Evolutionary conservation across 495 filamentous ascomycete species (phyloP), one percentile per base, ranked within the genome.

Genomic region (Lasiosphaeria ovina): DNA sequence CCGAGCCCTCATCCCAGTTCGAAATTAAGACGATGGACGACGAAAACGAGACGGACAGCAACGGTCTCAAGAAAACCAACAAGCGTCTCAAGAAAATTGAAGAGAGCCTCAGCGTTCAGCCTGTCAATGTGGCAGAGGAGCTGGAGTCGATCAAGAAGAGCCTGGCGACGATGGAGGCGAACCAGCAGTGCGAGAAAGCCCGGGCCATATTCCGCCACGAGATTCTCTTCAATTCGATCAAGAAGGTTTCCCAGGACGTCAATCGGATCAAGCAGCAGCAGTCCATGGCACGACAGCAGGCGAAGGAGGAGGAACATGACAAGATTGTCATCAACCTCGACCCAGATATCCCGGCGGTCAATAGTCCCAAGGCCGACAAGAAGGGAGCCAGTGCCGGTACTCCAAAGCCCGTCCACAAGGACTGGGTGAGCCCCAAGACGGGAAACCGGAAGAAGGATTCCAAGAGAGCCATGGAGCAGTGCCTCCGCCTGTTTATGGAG

Each of bases 381-480:
- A 51, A 51, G 24, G 24, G 24, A 24, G 24, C 24, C 24, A 24
- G 24, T 24, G 24, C 24, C 24, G 24, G 24, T 2, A 24, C 24
- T 24, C 24, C 24, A 24, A 24, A 24, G 24, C 24, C 24, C 24
- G 24, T 24, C 24, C 1, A 24, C 24, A 24, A 24, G 24, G 24
- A 2, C 24, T 24, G 24, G 24, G 24, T 24, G 24, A 24, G 24
- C 24, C 24, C 24, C 51, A 54, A 60, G 51, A 48, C 48, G 16
- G 16, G 2, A n/a, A 31, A 31, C 45, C 54, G 35, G 51, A 55
- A 50, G 10, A 45, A 33, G 0, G 36, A 64, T 50, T 12, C 49
- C n/a, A 65, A 56, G 47, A 62, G 62, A 59, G 65, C 56, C 5
- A 60, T 66, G 48, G 64, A 69, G 50, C 62, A 56, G 42, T 62